Conservation (phyloP, 2,329 filamentous ascomycete genomes). For the Botrytis byssoidea region DNA sequence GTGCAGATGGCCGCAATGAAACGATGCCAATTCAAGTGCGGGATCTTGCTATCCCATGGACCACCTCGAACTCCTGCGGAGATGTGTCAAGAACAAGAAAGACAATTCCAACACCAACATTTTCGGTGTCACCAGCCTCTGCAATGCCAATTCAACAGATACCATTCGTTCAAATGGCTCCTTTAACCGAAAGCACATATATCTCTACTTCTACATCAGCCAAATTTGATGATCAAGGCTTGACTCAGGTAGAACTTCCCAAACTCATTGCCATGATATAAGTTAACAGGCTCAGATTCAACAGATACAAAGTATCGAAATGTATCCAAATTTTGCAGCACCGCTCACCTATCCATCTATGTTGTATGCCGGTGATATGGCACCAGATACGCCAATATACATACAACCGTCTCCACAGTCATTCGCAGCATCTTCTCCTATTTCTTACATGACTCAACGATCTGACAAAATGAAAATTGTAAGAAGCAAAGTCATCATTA, state of each 20-base stretch:
- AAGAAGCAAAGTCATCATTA: slow-evolving; percentile 32
- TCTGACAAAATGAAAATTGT: slow-evolving; percentile 15
- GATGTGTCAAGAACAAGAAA: neutral
- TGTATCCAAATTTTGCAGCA: neutral
- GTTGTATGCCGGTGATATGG: slow-evolving; percentile 21
- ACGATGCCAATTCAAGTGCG: slow-evolving; percentile 25
- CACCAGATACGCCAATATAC: slow-evolving; percentile 18
- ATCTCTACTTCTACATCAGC: neutral
- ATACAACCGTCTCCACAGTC: neutral
- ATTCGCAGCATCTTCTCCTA: neutral
- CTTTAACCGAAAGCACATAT: neutral
- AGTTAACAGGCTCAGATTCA: neutral
- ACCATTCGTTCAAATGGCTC: neutral
- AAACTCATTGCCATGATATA: neutral
- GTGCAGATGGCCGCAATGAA: slow-evolving; percentile 34
- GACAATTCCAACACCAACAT: neutral
- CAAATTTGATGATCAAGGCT: neutral
- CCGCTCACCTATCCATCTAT: neutral
- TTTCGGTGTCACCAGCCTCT: neutral
- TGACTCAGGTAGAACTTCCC: neutral
- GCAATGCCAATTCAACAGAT: neutral
- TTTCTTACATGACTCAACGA: neutral
- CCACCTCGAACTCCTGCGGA: neutral
- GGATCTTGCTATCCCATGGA: slow-evolving; percentile 3
- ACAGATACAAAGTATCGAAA: neutral